A percentile compares a stretch with the other conserved stretches of the same genome.
Conservation (phyloP, 257 asterid genomes). For the Thymus quinquecostatus region DNA sequence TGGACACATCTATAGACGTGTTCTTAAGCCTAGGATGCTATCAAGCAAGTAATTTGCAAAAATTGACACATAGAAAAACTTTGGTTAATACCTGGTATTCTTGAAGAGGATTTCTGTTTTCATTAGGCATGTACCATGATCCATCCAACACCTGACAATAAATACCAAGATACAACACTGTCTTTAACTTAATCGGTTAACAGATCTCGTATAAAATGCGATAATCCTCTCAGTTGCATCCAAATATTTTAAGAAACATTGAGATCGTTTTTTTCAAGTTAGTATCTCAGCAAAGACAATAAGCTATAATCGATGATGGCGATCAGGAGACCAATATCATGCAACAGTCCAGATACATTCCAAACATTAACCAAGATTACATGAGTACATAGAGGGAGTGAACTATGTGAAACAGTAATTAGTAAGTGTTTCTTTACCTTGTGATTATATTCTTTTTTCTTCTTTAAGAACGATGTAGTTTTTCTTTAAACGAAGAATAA, state of each 20-base stretch:
- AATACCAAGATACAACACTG: conserved; percentile 14
- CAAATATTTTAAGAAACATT: not conserved
- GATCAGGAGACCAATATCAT: not conserved
- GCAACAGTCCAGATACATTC: not conserved
- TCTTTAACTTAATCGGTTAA: conserved; percentile 1
- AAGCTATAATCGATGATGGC: not conserved
- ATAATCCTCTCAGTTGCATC: not conserved
- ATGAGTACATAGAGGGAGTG: too few relatives aligned
- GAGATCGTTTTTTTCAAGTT: not conserved
- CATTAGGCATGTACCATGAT: conserved; percentile 99
- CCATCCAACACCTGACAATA: conserved; percentile 87
- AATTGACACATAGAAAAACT: conserved; percentile 10
- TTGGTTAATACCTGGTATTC: conserved; percentile 79
- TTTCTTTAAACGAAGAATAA: not conserved
- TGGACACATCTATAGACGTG: not conserved
- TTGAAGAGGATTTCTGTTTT: conserved; percentile 96
- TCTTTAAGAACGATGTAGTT: not conserved
- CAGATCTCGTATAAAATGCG: conserved; percentile 12
- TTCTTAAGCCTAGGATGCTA: conserved; percentile 7
- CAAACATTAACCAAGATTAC: not conserved
- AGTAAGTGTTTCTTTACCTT: not conserved
- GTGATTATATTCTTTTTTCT: not conserved
- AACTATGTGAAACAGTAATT: too few relatives aligned
- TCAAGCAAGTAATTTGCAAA: not conserved
- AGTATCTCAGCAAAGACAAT: conserved; percentile 2